phyloP scores from a whole-genome alignment of 306 rosid species.

The Crotalaria pallida region DNA sequence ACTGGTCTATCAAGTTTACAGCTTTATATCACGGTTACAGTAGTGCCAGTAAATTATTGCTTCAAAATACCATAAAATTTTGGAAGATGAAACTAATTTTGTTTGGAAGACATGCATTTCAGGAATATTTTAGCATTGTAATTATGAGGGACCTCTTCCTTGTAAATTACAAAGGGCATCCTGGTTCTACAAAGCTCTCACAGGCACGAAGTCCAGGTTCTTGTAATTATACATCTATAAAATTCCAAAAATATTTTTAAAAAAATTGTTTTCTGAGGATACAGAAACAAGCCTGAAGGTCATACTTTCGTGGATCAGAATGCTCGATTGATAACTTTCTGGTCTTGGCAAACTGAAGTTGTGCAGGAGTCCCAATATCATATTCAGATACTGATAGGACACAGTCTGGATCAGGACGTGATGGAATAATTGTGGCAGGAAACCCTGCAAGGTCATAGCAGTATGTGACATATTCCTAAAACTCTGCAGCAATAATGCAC shows the following conservation, averaged over 20 bases:
- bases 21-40: background rate
- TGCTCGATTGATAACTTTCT: slow-evolving; percentile 73
- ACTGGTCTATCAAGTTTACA: background rate
- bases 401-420: slow-evolving; percentile 49
- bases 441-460: slow-evolving; percentile 42
- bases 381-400: slow-evolving; percentile 48
- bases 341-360: slow-evolving; percentile 69
- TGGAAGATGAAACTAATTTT: background rate
- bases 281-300: background rate
- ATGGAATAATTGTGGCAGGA: slow-evolving; percentile 41
- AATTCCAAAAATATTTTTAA: background rate
- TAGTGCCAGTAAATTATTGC: background rate
- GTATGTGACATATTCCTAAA: slow-evolving; percentile 24
- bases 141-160: background rate
- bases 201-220: background rate
- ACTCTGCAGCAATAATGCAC: slow-evolving; percentile 10
- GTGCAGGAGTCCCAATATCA: slow-evolving; percentile 47
- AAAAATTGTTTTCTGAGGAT: background rate
- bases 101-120: background rate
- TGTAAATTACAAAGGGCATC: background rate
- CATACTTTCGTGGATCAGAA: slow-evolving; percentile 75
- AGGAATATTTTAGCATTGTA: background rate
- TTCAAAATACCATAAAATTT: background rate
- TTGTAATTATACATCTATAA: background rate
- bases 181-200: no score